Conservation (phyloP, 2,329 filamentous ascomycete species). For the Xylaria sp. region DNA sequence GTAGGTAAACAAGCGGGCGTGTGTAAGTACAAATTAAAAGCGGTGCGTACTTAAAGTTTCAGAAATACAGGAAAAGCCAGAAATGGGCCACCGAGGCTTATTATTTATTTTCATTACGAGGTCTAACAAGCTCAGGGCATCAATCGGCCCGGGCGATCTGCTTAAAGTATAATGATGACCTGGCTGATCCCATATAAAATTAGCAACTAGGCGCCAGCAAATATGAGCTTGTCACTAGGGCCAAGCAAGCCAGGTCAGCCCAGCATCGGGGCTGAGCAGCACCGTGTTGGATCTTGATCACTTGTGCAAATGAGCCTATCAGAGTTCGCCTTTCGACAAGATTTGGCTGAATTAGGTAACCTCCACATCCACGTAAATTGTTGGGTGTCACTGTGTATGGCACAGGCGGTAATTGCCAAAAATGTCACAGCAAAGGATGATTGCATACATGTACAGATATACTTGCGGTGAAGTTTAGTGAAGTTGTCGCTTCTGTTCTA, state of each 20-base stretch:
- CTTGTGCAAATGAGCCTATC: conserved; percentile 23
- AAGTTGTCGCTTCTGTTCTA: not conserved
- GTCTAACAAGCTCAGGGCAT: conserved; percentile 19
- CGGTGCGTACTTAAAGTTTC: not conserved
- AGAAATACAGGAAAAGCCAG: not conserved
- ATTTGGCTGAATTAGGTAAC: conserved; percentile 34
- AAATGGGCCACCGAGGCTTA: not conserved
- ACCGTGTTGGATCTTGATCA: not conserved
- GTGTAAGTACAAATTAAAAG: not conserved
- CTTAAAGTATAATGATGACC: conserved; percentile 7
- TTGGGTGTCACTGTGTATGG: not conserved
- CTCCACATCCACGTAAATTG: conserved; percentile 8
- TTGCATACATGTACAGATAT: not conserved
- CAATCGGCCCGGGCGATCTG: conserved; percentile 12
- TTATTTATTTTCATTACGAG: conserved; percentile 24
- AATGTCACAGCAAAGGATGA: not conserved
- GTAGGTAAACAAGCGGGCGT: not conserved
- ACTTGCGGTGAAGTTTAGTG: not conserved
- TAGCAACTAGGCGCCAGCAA: conserved; percentile 22
- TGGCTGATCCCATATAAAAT: conserved; percentile 28
- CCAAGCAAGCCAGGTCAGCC: conserved; percentile 4
- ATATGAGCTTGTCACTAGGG: conserved; percentile 21
- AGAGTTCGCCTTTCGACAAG: conserved; percentile 9
- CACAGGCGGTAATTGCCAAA: not conserved
- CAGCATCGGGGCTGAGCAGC: conserved; percentile 19